Base-by-base conservation (phyloP, 371 early-diverging fungal genomes). In the Polyrhizophydium stewartii region DNA sequence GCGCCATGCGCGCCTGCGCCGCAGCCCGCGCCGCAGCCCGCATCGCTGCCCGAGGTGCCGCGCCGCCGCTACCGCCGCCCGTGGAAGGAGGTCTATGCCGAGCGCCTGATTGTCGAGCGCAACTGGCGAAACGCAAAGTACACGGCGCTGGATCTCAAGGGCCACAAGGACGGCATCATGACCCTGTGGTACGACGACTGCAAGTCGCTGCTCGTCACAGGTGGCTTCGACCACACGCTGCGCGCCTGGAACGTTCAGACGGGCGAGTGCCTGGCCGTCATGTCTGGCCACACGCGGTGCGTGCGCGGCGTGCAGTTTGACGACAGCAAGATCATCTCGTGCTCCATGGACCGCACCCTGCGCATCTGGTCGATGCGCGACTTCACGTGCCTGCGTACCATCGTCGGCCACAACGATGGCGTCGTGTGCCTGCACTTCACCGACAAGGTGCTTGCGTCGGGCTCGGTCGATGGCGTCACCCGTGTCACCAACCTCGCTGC, bases 261-360 rank as follows among this genome's bases (percentile, higher is more conserved):
- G 0, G 87, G 90, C 17, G 82, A 87, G 64, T 71, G 82, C 47
- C 73, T 90, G 25, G 84, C 84, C 12, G 76, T 82, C 6, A 73
- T 95, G 17, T 75, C 66, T 16, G 99, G 97, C 0, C 98, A 99
- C 77, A 85, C 88, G 12, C 84, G 88, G 2, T 80, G 78, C 64
- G 89, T 99, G 0, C 82, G 94, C 1, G 90, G 90, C 1, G 79
- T 97, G 9, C 94, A 91, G 58, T 92, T 90, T 65, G 91, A 92
- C 70, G 93, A 93, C 57, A 63, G 69, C 35, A 79, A 76, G 60
- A 71, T 96, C 32, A 86, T 94, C 37, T 89, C 94, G 0, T 94
- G 92, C 53, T 90, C 91, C 5, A 87, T 89, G 71, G 95, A 96
- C 72, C 82, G 85, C 58, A 89, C 93, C 0, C 79, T 93, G 43